Base-by-base conservation (phyloP, 805 yeast species). In the Zygoascus tannicola region DNA sequence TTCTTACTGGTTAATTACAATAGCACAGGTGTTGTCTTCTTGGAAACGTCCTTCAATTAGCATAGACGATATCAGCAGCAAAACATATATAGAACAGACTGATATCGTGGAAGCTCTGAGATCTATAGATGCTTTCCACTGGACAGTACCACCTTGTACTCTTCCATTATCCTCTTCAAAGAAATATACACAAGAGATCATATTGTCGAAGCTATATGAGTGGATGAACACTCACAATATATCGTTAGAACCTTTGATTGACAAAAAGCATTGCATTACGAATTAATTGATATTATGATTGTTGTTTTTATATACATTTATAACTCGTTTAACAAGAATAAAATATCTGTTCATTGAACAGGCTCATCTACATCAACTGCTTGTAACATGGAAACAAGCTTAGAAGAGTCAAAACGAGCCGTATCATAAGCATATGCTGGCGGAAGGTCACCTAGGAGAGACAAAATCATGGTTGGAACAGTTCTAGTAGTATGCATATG, bases 1-100 rank as follows among this genome's bases (percentile, higher is more conserved):
- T 16, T 65, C 73, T 14, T 88, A 75, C 62, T 92, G 97, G 98
- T 68, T 82, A 4, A 68, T 71, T 39, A 59, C 67, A 3, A 50
- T 83, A 0, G 68, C 74, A 4, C 47, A 51, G 18, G 37, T 40
- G 4, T 32, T 61, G 3, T 39, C 40, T 18, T 22, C 32, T 3
- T 45, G 38, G 12, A 39, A 48, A 8, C 23, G 39, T 8, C 35
- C 40, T 2, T 22, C 43, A 1, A 40, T 53, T 4, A 47, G 66
- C 2, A 49, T 66, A 12, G 47, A 49, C 5, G 52, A 49, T 1
- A 44, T 66, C 2, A 44, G 66, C 4, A 22, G 32, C 5, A 47
- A 32, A 5, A 63, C 70, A 0, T 66, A 59, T n/a, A 63, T 67
- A 15, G 58, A 55, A 8, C 58, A 53, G 10, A 54, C 49, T 10